Evolutionary conservation across 352 stramenopile genomes (phyloP).

Genomic region (Globisporangium canariense): DNA sequence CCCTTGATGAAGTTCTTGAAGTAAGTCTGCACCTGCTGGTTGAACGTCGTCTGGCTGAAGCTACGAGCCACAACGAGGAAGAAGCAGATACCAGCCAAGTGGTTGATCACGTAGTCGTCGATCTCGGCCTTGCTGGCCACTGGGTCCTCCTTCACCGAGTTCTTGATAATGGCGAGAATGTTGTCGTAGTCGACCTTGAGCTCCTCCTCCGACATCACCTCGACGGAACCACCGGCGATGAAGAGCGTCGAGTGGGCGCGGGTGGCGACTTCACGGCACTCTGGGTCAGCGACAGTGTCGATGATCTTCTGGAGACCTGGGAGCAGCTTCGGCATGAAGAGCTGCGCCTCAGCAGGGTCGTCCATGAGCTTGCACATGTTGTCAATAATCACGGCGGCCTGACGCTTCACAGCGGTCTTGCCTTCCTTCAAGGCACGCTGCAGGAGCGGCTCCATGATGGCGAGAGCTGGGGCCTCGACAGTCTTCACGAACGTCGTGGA

Average conservation of each 20-base stretch:
- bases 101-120: constrained; percentile 90
- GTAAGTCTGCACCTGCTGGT: constrained; percentile 88
- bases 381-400: constrained; percentile 98
- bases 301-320: constrained; percentile 96
- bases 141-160: constrained; percentile 75
- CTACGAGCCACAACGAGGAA: constrained; percentile 88
- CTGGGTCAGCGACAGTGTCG: constrained; percentile 94
- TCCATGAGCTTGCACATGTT: constrained; percentile 99
- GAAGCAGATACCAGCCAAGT: constrained; percentile 78
- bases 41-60: constrained; percentile 95
- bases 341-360: constrained; percentile 94
- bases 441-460: constrained; percentile 97
- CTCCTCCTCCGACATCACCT: constrained; percentile 83
- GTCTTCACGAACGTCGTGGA: constrained; percentile 99
- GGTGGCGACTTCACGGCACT: constrained; percentile 95
- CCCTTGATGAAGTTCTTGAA: constrained; percentile 83
- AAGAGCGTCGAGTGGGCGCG: constrained; percentile 93
- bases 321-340: constrained; percentile 97
- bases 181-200: constrained; percentile 91
- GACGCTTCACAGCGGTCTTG: constrained; percentile 95
- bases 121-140: constrained; percentile 84
- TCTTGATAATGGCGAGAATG: constrained; percentile 72
- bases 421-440: constrained; percentile 95
- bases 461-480: constrained; percentile 94
- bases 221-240: constrained; percentile 90